Evolutionary conservation across 257 asterid genomes (phyloP).

Genomic region (Solanum infundibuliforme): DNA sequence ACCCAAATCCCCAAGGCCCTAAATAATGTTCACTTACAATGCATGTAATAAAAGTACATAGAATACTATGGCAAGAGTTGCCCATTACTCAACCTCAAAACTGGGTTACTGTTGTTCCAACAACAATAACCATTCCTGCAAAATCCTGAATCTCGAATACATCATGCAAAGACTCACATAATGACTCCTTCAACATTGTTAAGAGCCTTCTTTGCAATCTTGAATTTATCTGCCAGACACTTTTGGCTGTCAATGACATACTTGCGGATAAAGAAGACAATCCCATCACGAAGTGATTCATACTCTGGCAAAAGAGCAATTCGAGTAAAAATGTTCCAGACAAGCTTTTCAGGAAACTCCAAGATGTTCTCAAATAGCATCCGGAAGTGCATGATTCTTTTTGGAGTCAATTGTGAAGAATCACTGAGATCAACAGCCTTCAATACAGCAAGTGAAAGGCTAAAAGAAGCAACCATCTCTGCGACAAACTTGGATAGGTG

Average conservation of each 20-base stretch:
- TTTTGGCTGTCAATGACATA: constrained; percentile 36
- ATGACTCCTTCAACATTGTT: constrained; percentile 52
- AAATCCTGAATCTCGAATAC: background rate
- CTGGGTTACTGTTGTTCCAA: background rate
- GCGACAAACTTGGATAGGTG: constrained; percentile 76
- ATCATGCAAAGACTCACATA: constrained; percentile 23
- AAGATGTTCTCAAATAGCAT: constrained; percentile 70
- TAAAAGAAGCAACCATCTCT: constrained; percentile 61
- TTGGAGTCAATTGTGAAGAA: constrained; percentile 37
- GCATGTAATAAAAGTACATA: background rate
- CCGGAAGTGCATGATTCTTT: constrained; percentile 81
- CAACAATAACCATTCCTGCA: background rate
- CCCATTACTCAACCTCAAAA: background rate
- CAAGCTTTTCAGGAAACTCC: constrained; percentile 49
- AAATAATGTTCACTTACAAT: background rate
- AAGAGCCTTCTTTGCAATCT: constrained; percentile 66
- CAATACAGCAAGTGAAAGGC: constrained; percentile 64
- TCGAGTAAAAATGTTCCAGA: constrained; percentile 83
- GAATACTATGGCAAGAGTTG: background rate
- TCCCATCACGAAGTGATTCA: constrained; percentile 60
- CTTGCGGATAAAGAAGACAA: constrained; percentile 55
- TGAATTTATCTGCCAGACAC: constrained; percentile 37
- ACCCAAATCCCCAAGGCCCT: background rate
- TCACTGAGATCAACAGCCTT: constrained; percentile 66
- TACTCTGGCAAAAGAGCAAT: constrained; percentile 62